A percentile compares a stretch with the other conserved stretches of the same genome.
These are phyloP conservation scores for Tolypocladium guangdongense DNA, from an alignment of 2,329 filamentous ascomycete species.

Conservation along the genomic window DNA sequence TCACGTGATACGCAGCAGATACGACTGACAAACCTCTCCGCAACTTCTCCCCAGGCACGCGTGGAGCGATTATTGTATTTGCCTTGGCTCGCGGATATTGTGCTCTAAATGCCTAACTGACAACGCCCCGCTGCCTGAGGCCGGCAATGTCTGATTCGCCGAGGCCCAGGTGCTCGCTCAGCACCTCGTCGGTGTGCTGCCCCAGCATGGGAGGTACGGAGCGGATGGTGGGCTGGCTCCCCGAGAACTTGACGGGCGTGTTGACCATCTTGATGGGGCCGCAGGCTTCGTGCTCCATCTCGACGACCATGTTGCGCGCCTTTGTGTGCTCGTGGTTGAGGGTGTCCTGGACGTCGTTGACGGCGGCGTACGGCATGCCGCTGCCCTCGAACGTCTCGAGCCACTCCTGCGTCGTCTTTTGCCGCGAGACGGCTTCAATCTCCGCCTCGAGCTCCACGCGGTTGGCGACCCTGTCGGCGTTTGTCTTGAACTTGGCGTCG, in stretches of 20 bases:
- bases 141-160: conserved; percentile 44
- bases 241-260: conserved; percentile 88
- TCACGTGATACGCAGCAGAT: not conserved
- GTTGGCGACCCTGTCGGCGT: conserved; percentile 55
- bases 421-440: conserved; percentile 65
- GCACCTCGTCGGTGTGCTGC: conserved; percentile 73
- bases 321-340: conserved; percentile 75
- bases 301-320: conserved; percentile 81
- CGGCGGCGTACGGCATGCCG: conserved; percentile 83
- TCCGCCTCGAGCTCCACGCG: conserved; percentile 64
- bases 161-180: conserved; percentile 53
- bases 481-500: conserved; percentile 48
- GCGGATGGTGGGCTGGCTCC: conserved; percentile 65
- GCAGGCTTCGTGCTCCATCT: conserved; percentile 73
- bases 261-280: conserved; percentile 85
- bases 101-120: conserved; percentile 31
- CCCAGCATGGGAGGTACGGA: conserved; percentile 75
- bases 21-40: too few relatives aligned
- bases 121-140: conserved; percentile 55
- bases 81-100: not conserved
- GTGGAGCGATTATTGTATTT: not conserved
- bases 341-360: conserved; percentile 84
- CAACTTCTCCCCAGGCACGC: not conserved
- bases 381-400: conserved; percentile 75
- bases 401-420: conserved; percentile 82